Conservation (phyloP, 23 red algal species). For the Gracilariopsis chorda region DNA sequence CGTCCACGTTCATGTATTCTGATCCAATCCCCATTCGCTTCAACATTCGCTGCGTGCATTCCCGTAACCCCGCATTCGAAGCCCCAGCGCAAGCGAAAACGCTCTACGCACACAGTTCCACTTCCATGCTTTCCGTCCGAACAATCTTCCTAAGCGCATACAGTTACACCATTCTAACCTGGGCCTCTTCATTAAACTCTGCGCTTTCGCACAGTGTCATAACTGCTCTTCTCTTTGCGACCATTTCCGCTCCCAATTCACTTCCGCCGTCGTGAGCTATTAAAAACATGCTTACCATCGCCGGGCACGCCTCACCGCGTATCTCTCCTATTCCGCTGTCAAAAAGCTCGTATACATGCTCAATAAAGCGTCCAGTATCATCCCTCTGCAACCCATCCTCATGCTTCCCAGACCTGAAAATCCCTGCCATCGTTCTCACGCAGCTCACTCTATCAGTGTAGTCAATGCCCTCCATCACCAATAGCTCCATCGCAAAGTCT, state of each 20-base stretch:
- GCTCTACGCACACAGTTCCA: background rate
- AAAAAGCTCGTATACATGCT: background rate
- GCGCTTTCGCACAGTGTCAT: constrained; percentile 5
- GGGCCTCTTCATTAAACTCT: background rate
- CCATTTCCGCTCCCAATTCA: background rate
- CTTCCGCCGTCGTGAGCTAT: background rate
- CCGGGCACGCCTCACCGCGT: background rate
- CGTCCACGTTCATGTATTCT: background rate
- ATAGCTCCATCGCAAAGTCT: background rate
- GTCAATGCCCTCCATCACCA: background rate
- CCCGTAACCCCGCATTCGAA: constrained; percentile 20
- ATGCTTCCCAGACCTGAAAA: background rate
- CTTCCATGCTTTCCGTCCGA: background rate
- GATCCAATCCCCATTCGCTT: background rate
- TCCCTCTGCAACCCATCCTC: background rate
- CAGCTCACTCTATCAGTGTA: constrained; percentile 14
- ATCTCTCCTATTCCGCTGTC: background rate
- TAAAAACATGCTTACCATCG: background rate
- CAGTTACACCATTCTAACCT: constrained; percentile 46
- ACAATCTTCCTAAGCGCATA: background rate
- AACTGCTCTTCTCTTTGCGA: background rate
- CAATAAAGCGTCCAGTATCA: background rate
- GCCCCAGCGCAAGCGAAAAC: constrained; percentile 19
- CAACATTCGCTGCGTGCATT: constrained; percentile 22
- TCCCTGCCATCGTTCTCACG: background rate